Evolutionary conservation across 2,329 filamentous ascomycete genomes (phyloP), one percentile per base, ranked within the genome.

Genomic region (Diaporthe sp.): DNA sequence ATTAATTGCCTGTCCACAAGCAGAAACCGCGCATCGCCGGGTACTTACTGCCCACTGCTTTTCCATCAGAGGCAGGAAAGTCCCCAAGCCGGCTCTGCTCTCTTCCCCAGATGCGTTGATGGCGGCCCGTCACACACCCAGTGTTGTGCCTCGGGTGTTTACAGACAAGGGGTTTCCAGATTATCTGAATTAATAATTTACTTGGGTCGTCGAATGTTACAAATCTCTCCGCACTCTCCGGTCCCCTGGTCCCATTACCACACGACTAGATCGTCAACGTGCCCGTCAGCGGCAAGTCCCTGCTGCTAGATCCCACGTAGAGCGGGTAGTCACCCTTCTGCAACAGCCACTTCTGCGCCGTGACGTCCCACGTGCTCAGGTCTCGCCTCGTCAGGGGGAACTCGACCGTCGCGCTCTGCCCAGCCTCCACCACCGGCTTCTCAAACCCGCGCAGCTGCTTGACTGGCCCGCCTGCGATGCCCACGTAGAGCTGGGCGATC

Each of bases 301-400:
- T 81, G 76, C 85, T 87, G 74, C 85, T 87, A 1, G 80, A 81
- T 0, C 86, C 87, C 4, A 88, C 83, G 66, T 77, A 84, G 3
- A 88, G 72, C 1, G 73, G 66, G 72, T 88, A 88, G 4, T 78
- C 77, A 0, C 86, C 86, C 19, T 78, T 79, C 71, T 82, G 84
- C 69, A 90, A 76, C 35, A 83, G 83, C 91, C 91, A 93, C 76
- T 88, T 87, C 82, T 92, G 89, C 37, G 83, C 84, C 1, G 80
- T 82, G 4, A 88, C 85, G 78, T 92, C 89, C 91, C 91, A 93
- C 44, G 89, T 85, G 80, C 90, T 92, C 58, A 93, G 78, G 79
- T 93, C 91, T 72, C 90, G 86, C 35, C 91, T 84, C 8, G 85
- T 91, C 47, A 93, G 78, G 30, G 84, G 79, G 73, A 93, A 87